phyloP scores from a whole-genome alignment of 2,329 filamentous ascomycete species.

The Beauveria varroae region DNA sequence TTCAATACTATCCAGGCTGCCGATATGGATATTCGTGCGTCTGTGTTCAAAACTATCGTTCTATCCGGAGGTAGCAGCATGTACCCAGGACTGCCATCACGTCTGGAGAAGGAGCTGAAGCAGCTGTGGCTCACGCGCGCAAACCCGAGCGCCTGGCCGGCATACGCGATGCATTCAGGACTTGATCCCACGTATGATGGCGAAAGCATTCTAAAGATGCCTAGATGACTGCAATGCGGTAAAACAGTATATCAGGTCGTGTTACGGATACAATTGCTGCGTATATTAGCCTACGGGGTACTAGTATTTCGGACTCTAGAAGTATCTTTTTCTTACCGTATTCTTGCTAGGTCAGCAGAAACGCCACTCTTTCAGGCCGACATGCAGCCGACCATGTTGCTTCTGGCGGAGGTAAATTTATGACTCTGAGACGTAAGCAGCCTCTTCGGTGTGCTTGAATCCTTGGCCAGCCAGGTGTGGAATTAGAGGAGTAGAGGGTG shows the following conservation, averaged over 20 bases:
- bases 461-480: not conserved
- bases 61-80: constrained; percentile 96
- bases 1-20: constrained; percentile 98
- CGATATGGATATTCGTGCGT: constrained; percentile 89
- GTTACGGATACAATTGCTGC: no score
- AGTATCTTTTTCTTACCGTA: no score
- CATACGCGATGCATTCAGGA: no score
- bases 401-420: not conserved
- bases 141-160: constrained; percentile 81
- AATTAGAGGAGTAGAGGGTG: not conserved
- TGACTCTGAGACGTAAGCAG: not conserved
- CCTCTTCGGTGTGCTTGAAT: not conserved
- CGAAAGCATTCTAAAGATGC: no score
- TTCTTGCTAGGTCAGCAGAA: no score
- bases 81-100: constrained; percentile 92
- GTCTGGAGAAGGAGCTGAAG: constrained; percentile 97
- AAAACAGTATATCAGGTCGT: no score
- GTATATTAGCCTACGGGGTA: no score
- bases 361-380: no score
- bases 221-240: no score
- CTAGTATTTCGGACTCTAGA: no score
- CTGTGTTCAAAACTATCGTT: constrained; percentile 94
- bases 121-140: constrained; percentile 95
- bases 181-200: no score
- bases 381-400: not conserved